Evolutionary conservation across 352 stramenopile species (phyloP), one percentile per base, ranked within the genome.

Genomic region (Phytophthora ohioensis): DNA sequence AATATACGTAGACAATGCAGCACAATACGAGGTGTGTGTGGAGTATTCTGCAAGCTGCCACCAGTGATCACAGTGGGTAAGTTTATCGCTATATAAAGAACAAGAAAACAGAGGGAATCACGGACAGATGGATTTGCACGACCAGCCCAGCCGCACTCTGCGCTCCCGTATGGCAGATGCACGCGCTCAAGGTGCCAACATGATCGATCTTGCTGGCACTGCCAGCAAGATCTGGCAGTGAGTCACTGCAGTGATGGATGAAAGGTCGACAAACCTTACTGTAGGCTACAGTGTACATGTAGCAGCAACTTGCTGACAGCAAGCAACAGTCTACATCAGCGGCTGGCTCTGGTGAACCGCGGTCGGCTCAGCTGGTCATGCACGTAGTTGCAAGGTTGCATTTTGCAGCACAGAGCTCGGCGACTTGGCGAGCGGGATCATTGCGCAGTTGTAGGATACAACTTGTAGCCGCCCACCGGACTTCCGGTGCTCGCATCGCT

Each of bases 151-250:
- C 63, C 38, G 59, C 38, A 9, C 36, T 54, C 35, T 46, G 39
- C 30, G 38, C 46, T 66, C 34, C 55, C 64, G 36, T 13, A 56
- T 71, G 64, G 64, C 31, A 55, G 64, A 46, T 62, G 55, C 35
- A 55, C 56, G 52, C 43, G 43, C 39, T 65, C 35, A 57, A 49
- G 3, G n/a, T 6, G 11, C 21, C 21, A 27, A 27, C 21, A 27
- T 27, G 2, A 58, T 11, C 17, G 27, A 27, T 43, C 53, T 34
- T 17, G 21, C 6, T 27, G 21, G 21, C 13, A 56, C 49, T 27
- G 13, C 31, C 35, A n/a, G 32, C 51, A 15, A 43, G 31, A 57
- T n/a, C 36, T 57, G 42, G 21, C 42, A 11, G 12, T 48, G 42
- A 48, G 13, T 48, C 42, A 48, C 42, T 32, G 15, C 39, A n/a